These are phyloP conservation scores for Trypanosoma congolense DNA, from an alignment of 208 protist genomes.

Conservation along the genomic window DNA sequence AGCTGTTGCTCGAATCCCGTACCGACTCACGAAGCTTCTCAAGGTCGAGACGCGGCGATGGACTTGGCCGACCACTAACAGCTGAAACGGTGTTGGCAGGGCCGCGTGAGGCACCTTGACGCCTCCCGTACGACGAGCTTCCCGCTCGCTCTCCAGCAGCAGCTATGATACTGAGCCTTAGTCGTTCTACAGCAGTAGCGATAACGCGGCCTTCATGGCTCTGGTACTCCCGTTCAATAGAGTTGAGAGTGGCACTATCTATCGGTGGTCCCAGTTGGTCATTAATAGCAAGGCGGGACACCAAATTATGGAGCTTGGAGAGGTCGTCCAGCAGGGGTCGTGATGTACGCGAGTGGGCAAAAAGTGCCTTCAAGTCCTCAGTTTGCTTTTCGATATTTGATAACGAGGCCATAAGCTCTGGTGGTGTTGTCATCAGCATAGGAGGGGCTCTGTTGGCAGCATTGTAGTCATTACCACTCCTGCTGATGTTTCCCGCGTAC, in stretches of 20 bases:
- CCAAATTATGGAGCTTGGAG: conserved; percentile 39
- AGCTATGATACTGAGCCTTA: conserved; percentile 20
- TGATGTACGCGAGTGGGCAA: conserved; percentile 25
- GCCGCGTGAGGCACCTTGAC: not conserved
- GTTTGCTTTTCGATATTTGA: conserved; percentile 32
- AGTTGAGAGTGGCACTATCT: conserved; percentile 28
- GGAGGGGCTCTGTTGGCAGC: not conserved
- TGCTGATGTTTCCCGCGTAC: too few species aligned
- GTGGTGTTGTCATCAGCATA: conserved; percentile 13
- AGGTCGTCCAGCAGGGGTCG: conserved; percentile 63
- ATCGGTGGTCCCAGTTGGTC: conserved; percentile 27
- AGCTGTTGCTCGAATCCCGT: conserved; percentile 1
- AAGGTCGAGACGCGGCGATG: conserved; percentile 1
- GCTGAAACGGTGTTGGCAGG: not conserved
- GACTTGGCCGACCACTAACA: not conserved
- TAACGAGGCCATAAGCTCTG: conserved; percentile 34
- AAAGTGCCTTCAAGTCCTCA: conserved; percentile 32
- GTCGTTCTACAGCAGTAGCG: conserved; percentile 47
- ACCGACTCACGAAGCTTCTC: conserved; percentile 5
- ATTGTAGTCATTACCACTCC: not conserved
- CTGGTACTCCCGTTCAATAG: conserved; percentile 51
- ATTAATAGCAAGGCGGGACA: conserved; percentile 43
- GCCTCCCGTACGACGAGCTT: not conserved
- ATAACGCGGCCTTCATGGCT: conserved; percentile 67
- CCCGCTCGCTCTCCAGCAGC: not conserved